Base-by-base conservation (phyloP, 2,329 filamentous ascomycete species). In the Microcyclosporella mali region DNA sequence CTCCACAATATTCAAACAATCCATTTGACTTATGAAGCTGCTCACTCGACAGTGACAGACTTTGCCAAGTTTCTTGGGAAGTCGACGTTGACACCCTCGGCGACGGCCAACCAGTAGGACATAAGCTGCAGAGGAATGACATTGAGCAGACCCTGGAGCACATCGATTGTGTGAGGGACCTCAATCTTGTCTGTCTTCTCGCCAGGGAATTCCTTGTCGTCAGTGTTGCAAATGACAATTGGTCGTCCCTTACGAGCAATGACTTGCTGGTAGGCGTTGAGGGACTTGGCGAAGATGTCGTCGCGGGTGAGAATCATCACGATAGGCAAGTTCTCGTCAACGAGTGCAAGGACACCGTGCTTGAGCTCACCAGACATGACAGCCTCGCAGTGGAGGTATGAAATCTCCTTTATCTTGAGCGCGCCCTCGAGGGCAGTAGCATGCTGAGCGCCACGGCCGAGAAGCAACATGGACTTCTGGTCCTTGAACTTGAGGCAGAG, bases 311-410 rank as follows among this genome's bases (percentile, higher is more conserved):
- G 77, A 63, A 98, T 97, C 92, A 98, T 98, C 70, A 98, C 95
- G 67, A 98, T 98, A 50, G 92, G 92, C 29, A 98, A 81, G 71
- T 95, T 90, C 78, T 98, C 92, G 61, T 98, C 92, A 47, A 98
- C 92, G 51, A 98, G 78, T 40, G 92, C 92, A 64, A 98, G 75
- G 40, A 98, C 92, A 76, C 92, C 92, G 70, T 98, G 92, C 81
- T 98, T 98, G 60, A 98, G 79, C 73, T 98, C 92, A 70, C 92
- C 92, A 53, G 92, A 97, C 92, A 98, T 98, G 75, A 98, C 92
- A 59, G 92, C 92, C 74, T 98, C 92, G 70, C 92, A 98, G 71
- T 98, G 92, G 47, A 98, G 85, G 71, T 98, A 98, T 14, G 90
- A 97, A 61, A 98, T 98, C 73, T 98, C 92, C 80, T 98, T 98